A percentile compares a stretch with the other conserved stretches of the same genome.
Evolutionary conservation across 2,329 filamentous ascomycete species (phyloP).

Genomic region (Aspergillus calidoustus): DNA sequence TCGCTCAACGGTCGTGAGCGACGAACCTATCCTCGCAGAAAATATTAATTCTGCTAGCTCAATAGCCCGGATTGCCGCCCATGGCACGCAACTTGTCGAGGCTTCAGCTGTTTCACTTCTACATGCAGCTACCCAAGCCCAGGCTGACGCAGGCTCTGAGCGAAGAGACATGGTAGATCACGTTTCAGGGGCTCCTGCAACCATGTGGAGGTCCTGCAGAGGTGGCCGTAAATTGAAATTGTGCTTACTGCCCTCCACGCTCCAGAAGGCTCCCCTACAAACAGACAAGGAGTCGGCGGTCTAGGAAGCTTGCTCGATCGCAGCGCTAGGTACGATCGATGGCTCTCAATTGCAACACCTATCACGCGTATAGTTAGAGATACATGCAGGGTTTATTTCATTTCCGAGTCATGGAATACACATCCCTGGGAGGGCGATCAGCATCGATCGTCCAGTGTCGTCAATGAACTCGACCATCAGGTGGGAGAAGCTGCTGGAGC

Average conservation of each 20-base stretch:
- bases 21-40: constrained; percentile 5
- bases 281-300: constrained; percentile 30
- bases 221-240: constrained; percentile 21
- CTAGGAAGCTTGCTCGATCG: constrained; percentile 19
- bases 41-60: constrained; percentile 3
- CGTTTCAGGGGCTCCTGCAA: constrained; percentile 32
- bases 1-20: constrained; percentile 8
- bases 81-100: constrained; percentile 35
- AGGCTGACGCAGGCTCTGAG: constrained; percentile 25
- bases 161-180: constrained; percentile 27
- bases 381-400: neutral
- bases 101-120: constrained; percentile 36
- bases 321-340: constrained; percentile 16
- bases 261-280: constrained; percentile 31
- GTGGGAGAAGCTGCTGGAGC: constrained; percentile 21
- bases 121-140: constrained; percentile 36
- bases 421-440: constrained; percentile 8
- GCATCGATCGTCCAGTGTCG: constrained; percentile 17
- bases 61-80: constrained; percentile 19
- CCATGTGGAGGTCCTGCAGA: constrained; percentile 37
- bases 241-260: constrained; percentile 17
- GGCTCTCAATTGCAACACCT: constrained; percentile 18
- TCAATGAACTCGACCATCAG: constrained; percentile 25
- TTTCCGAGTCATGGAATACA: constrained; percentile 13
- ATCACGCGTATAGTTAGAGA: constrained; percentile 6